Base-by-base conservation (phyloP, 2,329 filamentous ascomycete genomes). In the Thelonectria blattea region DNA sequence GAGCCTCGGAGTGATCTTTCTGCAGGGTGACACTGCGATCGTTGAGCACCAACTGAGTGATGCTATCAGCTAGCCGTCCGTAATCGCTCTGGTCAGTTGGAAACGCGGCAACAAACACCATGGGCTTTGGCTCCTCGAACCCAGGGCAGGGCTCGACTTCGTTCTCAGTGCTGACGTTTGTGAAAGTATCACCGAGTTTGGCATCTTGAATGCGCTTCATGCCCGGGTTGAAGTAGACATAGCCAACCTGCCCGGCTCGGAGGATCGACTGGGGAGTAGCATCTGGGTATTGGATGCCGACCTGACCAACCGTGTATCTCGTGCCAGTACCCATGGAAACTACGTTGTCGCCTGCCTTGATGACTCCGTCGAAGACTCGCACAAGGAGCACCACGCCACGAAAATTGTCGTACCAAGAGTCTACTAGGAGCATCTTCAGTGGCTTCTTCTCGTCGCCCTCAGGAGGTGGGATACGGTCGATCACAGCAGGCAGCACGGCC, bases 381-480 rank as follows among this genome's bases (percentile, higher is more conserved):
- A 99, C 93, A 7, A 99, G 83, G 52, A 97, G 83, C 54, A 98
- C 90, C 37, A 99, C 95, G 12, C 95, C 95, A 66, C 93, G 91
- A 76, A 97, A 99, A 62, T 90, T 93, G 72, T 97, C 93, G 74
- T 99, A 99, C 95, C 95, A 99, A 20, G 93, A 97, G 77, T 99
- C 95, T 27, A 99, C 93, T 14, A 99, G 86, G 49, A 99, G 81
- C 78, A 98, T 85, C 60, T 91, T 88, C 58, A 97, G 77, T 1
- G 93, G 92, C 69, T 88, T 91, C 15, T 78, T 82, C 54, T 83
- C 78, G 68, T 95, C 88, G 5, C 95, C 95, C 1, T 85, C 77
- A 0, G 95, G 95, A 42, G 88, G 85, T 18, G 95, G 94, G 4
- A 99, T 90, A 61, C 89, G 83, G 67, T 96, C 90, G 41, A 99